phyloP scores from a whole-genome alignment of 192 early-diverging fungal genomes.

The Entrophospora sp. region DNA sequence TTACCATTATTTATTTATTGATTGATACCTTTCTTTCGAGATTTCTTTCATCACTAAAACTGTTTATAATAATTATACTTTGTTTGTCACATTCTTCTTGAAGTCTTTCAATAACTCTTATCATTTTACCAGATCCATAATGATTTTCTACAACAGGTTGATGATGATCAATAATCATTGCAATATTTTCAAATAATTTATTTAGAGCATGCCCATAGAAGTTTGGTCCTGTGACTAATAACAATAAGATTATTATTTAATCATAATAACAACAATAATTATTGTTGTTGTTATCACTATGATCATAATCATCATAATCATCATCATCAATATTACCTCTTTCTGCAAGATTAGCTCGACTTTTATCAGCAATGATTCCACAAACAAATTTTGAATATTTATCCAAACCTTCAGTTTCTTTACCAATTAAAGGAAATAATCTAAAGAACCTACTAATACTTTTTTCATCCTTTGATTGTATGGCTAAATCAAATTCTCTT shows the following conservation, averaged over 20 bases:
- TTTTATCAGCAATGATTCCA: slow-evolving; percentile 63
- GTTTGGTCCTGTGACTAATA: slow-evolving; percentile 37
- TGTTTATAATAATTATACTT: slow-evolving; percentile 63
- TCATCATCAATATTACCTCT: slow-evolving; percentile 27
- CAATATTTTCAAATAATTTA: slow-evolving; percentile 81
- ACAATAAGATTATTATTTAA: too few species aligned
- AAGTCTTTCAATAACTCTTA: slow-evolving; percentile 77
- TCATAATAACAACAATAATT: too few species aligned
- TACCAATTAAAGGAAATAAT: slow-evolving; percentile 81
- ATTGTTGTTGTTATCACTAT: too few species aligned
- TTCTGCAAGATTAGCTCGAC: slow-evolving; percentile 54
- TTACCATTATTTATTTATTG: too few species aligned
- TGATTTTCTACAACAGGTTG: slow-evolving; percentile 72
- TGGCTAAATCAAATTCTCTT: slow-evolving; percentile 73
- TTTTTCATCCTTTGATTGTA: slow-evolving; percentile 54
- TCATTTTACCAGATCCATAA: slow-evolving; percentile 83
- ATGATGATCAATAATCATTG: slow-evolving; percentile 80
- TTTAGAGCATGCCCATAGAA: slow-evolving; percentile 76
- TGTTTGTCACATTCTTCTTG: slow-evolving; percentile 85
- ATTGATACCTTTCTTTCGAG: slow-evolving; percentile 35
- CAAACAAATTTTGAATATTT: slow-evolving; percentile 81
- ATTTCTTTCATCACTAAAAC: slow-evolving; percentile 69
- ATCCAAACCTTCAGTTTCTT: slow-evolving; percentile 79
- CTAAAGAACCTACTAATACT: slow-evolving; percentile 82
- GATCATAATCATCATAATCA: too few species aligned